Evolutionary conservation across 306 rosid species (phyloP), one percentile per base, ranked within the genome.

Genomic region (Vigna radiata): DNA sequence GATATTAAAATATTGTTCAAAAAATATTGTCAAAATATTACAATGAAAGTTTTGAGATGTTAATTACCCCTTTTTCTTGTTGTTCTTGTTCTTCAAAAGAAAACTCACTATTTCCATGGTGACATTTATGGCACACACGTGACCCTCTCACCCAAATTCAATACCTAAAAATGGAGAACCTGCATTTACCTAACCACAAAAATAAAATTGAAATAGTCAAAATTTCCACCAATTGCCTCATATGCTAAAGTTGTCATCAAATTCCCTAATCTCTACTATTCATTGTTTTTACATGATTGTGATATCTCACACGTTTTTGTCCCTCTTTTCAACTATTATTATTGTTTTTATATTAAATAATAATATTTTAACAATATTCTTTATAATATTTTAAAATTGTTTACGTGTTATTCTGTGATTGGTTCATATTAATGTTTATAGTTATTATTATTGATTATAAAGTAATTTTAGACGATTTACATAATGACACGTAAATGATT

Each of bases 91-190:
- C 39, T 59, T 73, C 46, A 66, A 49, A 27, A 72, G 39, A 84
- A 73, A 55, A 31, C 9, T 14, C 74, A 59, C 64, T 44, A 68
- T 68, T 61, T 63, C 74, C 56, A 70, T 41, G 58, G 60, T 46
- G 72, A 62, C 75, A 54, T 61, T 83, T 21, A 49, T 11, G 71
- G 4, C 25, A 50, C 84, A 70, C 87, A 79, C 87, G 87, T 82
- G 88, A 79, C 46, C 65, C 74, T 31, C 48, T 78, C 78, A 75
- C 84, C 77, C 19, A 82, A 75, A 75, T 82, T 82, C 79, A 70
- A 76, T 39, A 67, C 86, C 84, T 75, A 68, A 85, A 82, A 65
- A 4, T 49, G 74, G 68, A 70, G 84, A 85, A 75, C 82, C 78
- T 59, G 39, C 21, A 62, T 70, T 14, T 76, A 85, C 89, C 86